Percentiles rank a stretch among this genome's conserved stretches.
These are phyloP conservation scores for Suhomyces sp. DNA, from an alignment of 805 yeast species.

Conservation along the genomic window DNA sequence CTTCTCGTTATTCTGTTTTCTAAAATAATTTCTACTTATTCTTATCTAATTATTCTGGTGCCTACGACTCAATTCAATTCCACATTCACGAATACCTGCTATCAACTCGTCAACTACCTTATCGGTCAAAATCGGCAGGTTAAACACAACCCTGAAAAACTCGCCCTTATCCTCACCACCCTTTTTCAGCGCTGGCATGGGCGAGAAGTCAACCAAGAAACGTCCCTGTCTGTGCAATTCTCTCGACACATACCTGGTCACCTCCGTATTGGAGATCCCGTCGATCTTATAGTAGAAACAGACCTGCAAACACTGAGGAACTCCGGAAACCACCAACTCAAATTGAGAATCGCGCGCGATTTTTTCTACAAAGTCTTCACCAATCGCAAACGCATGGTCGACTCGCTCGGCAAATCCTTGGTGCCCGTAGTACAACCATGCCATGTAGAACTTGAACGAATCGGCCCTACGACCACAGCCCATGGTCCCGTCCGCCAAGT, in stretches of 20 bases:
- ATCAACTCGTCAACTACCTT: conserved; percentile 36
- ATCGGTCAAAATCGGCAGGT: conserved; percentile 56
- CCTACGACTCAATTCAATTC: background rate
- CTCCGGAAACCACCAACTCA: conserved; percentile 40
- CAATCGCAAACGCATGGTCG: conserved; percentile 68
- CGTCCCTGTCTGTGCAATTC: conserved; percentile 60
- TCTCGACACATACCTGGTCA: conserved; percentile 61
- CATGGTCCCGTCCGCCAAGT: conserved; percentile 87
- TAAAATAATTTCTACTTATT: no score
- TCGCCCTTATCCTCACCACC: conserved; percentile 56
- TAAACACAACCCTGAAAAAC: conserved; percentile 81
- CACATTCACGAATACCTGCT: conserved; percentile 20
- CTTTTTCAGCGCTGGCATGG: conserved; percentile 44
- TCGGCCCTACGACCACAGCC: conserved; percentile 90
- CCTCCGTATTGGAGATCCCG: conserved; percentile 36
- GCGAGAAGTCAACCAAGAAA: conserved; percentile 76
- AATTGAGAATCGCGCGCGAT: conserved; percentile 44
- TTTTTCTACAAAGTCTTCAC: conserved; percentile 55
- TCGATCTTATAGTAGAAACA: conserved; percentile 70
- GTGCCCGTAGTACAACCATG: conserved; percentile 79
- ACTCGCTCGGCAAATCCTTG: conserved; percentile 63
- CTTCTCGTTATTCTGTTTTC: no score
- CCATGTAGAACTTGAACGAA: conserved; percentile 70
- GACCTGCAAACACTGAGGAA: conserved; percentile 76
- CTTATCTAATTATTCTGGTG: no score